phyloP scores from a whole-genome alignment of 106 monocot species.

The Allium fistulosum region DNA sequence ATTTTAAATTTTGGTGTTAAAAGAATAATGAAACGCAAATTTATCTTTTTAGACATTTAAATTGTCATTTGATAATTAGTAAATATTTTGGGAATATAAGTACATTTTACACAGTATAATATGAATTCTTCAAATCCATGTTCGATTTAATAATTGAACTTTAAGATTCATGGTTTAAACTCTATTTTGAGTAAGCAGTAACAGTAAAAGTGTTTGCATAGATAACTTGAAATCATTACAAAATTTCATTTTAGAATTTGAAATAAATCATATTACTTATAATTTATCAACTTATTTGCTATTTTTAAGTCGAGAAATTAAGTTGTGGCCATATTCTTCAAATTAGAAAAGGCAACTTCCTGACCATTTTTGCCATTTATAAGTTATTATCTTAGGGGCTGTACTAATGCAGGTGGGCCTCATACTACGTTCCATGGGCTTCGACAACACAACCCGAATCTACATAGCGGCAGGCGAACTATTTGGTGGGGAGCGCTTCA shows the following conservation, averaged over 20 bases:
- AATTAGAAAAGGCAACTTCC: background rate
- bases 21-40: background rate
- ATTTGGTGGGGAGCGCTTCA: slow-evolving; percentile 92
- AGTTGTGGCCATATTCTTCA: background rate
- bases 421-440: slow-evolving; percentile 79
- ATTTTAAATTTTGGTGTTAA: too few relatives aligned
- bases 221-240: too few relatives aligned
- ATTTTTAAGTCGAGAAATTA: background rate
- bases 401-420: slow-evolving; percentile 61
- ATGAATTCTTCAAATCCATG: too few relatives aligned
- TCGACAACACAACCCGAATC: slow-evolving; percentile 74
- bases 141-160: too few relatives aligned
- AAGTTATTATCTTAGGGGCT: background rate
- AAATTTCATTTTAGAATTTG: background rate
- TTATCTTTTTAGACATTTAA: too few relatives aligned
- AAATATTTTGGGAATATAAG: too few relatives aligned
- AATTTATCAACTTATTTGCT: background rate
- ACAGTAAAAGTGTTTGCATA: too few relatives aligned
- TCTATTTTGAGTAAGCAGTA: too few relatives aligned
- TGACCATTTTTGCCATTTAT: background rate
- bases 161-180: too few relatives aligned
- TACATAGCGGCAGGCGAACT: slow-evolving; percentile 89
- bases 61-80: too few relatives aligned
- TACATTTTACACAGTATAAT: too few relatives aligned
- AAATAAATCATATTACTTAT: background rate